Evolutionary conservation across 257 asterid genomes (phyloP), one percentile per base, ranked within the genome.

Genomic region (Misopates orontium): DNA sequence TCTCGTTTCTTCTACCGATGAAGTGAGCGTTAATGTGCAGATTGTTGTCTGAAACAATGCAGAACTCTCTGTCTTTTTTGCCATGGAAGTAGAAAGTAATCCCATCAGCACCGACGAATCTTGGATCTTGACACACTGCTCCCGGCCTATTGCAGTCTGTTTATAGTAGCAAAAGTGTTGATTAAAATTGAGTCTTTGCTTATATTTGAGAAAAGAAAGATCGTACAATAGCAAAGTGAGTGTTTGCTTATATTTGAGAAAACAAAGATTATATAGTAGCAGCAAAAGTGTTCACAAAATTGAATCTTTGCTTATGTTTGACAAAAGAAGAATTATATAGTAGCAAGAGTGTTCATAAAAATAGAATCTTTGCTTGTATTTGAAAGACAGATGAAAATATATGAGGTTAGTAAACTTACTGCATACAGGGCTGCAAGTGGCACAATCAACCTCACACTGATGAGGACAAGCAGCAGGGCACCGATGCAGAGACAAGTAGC

Each of bases 81-180:
- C 98, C 98, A 22, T 91, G 98, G 85, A 91, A 91, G 78, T 91
- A 91, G 85, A 91, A 91, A 4, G 96, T 77, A 59, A 91, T 66
- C 8, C 95, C 98, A 53, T 91, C 95, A 0, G 91, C 96, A 4
- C 95, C 96, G 0, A 87, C 24, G 67, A 91, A 91, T 76, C 88
- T 60, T 11, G 98, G 97, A 73, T 91, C 96, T 68, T 91, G 96
- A 62, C 95, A 91, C 5, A 88, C 91, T 21, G 96, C 93, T 56
- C 97, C 96, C 3, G 96, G 88, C 73, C 10, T 84, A 28, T 91
- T 74, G 82, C 98, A 88, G 56, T 68, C 96, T 90, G 74, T 53
- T 23, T 73, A 64, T 5, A 42, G 13, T 36, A 49, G 18, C 44
- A 18, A 47, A 28, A 36, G 8, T 9, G 10, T 36, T 36, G 10